Percentiles rank a stretch among this genome's conserved stretches.
Evolutionary conservation across 139 green algal genomes (phyloP).

Genomic region (Chlorella sp.): DNA sequence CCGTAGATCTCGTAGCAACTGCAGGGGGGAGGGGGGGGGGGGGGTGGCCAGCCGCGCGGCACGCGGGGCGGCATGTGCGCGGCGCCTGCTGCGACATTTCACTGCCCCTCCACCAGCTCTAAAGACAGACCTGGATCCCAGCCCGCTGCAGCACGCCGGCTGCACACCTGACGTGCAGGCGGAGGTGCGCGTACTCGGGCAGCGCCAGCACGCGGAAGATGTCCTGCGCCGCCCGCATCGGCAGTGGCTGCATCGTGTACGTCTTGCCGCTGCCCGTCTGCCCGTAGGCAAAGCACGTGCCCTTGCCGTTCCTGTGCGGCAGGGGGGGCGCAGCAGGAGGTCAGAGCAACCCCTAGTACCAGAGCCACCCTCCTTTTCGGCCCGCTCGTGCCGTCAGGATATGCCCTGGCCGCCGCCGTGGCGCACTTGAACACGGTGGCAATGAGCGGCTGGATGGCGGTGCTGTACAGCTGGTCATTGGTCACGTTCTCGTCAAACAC

Average conservation of each 20-base stretch:
- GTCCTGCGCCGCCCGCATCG: conserved; percentile 84
- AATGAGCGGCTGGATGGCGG: conserved; percentile 92
- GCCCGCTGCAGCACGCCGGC: not conserved
- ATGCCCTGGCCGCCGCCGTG: not conserved
- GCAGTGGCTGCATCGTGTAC: conserved; percentile 95
- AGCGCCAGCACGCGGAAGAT: conserved; percentile 78
- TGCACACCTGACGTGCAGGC: conserved; percentile 30
- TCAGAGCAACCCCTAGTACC: no score
- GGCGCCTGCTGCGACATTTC: no score
- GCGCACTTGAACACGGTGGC: conserved; percentile 78
- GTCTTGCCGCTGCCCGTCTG: conserved; percentile 96
- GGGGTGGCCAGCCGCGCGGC: no score
- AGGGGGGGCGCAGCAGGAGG: not conserved
- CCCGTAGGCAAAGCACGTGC: conserved; percentile 98
- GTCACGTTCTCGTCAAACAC: conserved; percentile 83
- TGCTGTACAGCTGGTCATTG: conserved; percentile 93
- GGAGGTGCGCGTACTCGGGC: conserved; percentile 49
- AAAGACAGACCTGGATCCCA: no score
- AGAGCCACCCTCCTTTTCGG: no score
- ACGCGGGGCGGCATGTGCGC: no score
- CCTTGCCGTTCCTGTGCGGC: conserved; percentile 61
- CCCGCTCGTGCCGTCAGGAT: no score
- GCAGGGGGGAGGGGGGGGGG: not conserved
- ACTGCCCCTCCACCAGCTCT: no score
- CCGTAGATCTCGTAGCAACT: conserved; percentile 98